phyloP scores from a whole-genome alignment of 495 filamentous ascomycete genomes.

The Elaphomyces granulatus region DNA sequence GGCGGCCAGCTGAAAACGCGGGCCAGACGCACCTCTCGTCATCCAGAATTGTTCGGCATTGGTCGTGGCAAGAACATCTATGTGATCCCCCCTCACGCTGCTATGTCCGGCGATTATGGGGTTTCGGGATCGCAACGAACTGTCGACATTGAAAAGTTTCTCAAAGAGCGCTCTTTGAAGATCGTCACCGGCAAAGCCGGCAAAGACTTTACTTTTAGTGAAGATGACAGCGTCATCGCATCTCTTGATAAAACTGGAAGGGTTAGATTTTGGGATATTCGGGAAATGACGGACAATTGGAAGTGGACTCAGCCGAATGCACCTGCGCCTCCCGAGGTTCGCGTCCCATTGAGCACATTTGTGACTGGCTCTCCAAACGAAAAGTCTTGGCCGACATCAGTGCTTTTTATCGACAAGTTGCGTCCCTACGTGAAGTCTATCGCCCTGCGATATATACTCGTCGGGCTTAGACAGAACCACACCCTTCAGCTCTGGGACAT shows the following conservation, averaged over 20 bases:
- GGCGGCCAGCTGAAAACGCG: slow-evolving; percentile 92
- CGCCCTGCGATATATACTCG: slow-evolving; percentile 83
- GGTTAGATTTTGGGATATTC: slow-evolving; percentile 94
- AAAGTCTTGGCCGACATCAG: slow-evolving; percentile 90
- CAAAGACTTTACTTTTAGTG: slow-evolving; percentile 95
- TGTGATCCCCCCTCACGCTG: slow-evolving; percentile 69
- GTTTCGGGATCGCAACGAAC: slow-evolving; percentile 56
- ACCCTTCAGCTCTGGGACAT: slow-evolving; percentile 98
- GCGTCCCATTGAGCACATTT: slow-evolving; percentile 61
- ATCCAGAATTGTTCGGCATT: slow-evolving; percentile 86
- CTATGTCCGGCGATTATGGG: slow-evolving; percentile 53
- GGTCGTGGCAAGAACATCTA: slow-evolving; percentile 92
- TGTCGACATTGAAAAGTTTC: slow-evolving; percentile 72
- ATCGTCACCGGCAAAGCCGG: slow-evolving; percentile 95
- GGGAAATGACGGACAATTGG: slow-evolving; percentile 48
- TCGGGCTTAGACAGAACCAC: slow-evolving; percentile 98
- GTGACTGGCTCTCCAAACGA: slow-evolving; percentile 63
- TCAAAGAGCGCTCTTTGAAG: slow-evolving; percentile 70
- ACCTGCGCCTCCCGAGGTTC: slow-evolving; percentile 51
- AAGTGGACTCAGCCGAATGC: slow-evolving; percentile 38
- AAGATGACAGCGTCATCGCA: slow-evolving; percentile 85
- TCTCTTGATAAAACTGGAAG: slow-evolving; percentile 92
- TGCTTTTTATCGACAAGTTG: slow-evolving; percentile 89
- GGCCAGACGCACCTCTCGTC: slow-evolving; percentile 72
- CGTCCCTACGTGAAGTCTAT: slow-evolving; percentile 75